phyloP scores from a whole-genome alignment of 345 rosid species.

The Stellera chamaejasme region DNA sequence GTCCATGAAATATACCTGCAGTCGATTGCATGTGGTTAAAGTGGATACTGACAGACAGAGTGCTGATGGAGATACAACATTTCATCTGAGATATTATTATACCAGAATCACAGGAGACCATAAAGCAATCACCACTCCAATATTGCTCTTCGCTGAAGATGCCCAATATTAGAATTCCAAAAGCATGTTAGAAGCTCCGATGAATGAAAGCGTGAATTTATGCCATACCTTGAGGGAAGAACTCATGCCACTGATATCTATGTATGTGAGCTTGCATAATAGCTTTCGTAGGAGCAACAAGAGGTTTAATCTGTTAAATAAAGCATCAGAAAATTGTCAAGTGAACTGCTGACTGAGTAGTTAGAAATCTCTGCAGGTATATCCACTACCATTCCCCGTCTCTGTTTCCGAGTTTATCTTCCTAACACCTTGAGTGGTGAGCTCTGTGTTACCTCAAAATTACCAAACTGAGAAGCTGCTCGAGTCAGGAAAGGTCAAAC shows the following conservation, averaged over 20 bases:
- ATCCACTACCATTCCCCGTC: no score
- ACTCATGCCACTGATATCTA: constrained; percentile 49
- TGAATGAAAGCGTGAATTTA: constrained; percentile 2
- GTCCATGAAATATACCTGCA: constrained; percentile 55
- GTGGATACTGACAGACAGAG: constrained; percentile 1
- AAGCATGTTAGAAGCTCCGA: background rate
- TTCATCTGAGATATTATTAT: constrained; percentile 8
- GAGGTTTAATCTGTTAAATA: constrained; percentile 46
- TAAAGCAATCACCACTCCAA: constrained; percentile 41
- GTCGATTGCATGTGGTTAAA: constrained; percentile 2
- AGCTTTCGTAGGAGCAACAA: constrained; percentile 53
- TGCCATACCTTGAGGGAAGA: constrained; percentile 49
- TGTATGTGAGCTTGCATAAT: constrained; percentile 30
- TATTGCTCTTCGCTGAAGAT: constrained; percentile 39
- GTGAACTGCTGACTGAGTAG: no score
- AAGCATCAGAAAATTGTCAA: background rate
- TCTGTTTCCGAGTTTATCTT: no score
- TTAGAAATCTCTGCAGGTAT: no score
- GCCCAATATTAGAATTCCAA: constrained; percentile 8
- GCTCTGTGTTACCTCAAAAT: no score
- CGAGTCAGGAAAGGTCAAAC: no score
- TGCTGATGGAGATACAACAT: background rate
- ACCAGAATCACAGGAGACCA: constrained; percentile 52
- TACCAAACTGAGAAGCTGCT: no score
- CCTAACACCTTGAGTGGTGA: no score